Conservation (phyloP, 2,329 filamentous ascomycete species). For the Colletotrichum theobromicola region DNA sequence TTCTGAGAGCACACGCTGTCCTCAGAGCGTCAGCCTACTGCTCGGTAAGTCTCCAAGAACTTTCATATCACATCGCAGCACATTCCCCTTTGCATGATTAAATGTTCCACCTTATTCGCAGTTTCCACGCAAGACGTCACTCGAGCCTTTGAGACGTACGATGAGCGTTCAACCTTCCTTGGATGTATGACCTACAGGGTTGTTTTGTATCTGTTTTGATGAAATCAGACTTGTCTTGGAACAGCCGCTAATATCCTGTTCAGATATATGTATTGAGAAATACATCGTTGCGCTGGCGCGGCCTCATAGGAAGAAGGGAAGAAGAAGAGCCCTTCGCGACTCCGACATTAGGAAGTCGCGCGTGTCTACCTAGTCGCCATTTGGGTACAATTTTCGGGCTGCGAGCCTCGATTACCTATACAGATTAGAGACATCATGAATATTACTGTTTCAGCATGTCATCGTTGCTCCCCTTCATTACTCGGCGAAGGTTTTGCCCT, state of each 20-base stretch:
- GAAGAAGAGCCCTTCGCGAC: not conserved
- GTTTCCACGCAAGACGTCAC: not conserved
- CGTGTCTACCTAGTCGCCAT: not conserved
- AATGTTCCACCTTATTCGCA: not conserved
- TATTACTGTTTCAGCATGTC: not conserved
- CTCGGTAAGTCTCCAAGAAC: not conserved
- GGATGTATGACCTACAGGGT: not conserved
- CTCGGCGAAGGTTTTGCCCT: not conserved
- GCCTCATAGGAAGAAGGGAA: too few species aligned
- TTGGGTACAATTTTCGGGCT: not conserved
- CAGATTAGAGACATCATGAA: not conserved
- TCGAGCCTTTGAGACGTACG: not conserved
- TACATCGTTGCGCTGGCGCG: not conserved
- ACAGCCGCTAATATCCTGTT: not conserved
- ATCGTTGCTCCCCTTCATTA: not conserved
- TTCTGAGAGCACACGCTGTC: not conserved
- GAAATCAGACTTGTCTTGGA: not conserved
- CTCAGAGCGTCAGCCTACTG: not conserved
- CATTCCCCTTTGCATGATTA: not conserved
- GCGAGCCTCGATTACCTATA: not conserved
- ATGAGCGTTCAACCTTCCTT: not conserved
- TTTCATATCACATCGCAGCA: not conserved
- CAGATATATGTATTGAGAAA: not conserved
- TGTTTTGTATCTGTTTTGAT: not conserved
- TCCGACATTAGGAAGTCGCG: not conserved